Base-by-base conservation (phyloP, 768 basidiomycete genomes). In the Filobasidium floriforme region DNA sequence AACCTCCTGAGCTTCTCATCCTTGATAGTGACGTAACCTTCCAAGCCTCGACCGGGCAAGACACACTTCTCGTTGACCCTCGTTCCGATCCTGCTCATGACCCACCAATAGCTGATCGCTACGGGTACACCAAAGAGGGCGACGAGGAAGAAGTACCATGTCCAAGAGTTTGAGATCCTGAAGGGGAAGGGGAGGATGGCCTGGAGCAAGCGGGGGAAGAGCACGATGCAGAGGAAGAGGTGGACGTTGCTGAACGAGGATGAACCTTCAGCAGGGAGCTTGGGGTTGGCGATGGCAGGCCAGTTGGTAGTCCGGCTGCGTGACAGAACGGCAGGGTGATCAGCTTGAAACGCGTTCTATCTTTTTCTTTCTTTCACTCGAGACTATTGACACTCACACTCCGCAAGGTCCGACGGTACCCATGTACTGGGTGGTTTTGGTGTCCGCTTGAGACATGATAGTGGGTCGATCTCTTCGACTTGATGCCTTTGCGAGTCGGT, bases 21-120 rank as follows among this genome's bases (percentile, higher is more conserved):
- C 67, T 90, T 87, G 81, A 98, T 88, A 54, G 87, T 88, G 75
- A 98, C 89, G 78, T 98, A 99, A 70, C 89, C 85, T 72, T 89
- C 88, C 67, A 96, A 85, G 73, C 88, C 84, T 79, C 88, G 89
- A 67, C 87, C 87, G 2, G 96, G 93, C 26, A 97, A 81, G 29
- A 80, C 75, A 73, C 92, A 87, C 81, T 92, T 92, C 70, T 89
- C 87, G 80, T 93, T 91, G 40, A 79, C 68, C 73, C 90, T 83
- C 11, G 81, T 74, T 32, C 93, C 92, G 71, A 89, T 89, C 72
- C 82, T 85, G 76, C 89, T 91, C 81, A 89, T 87, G 72, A 92
- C 67, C 0, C 86, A 83, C 96, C 96, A 99, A 82, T 99, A 99
- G 0, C 81, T 87, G 46, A 96, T 75, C 7, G 90, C 84, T 59